A percentile compares a stretch with the other conserved stretches of the same genome.
Evolutionary conservation across 208 protist species (phyloP).

Genomic region (Acanthamoeba healyi): DNA sequence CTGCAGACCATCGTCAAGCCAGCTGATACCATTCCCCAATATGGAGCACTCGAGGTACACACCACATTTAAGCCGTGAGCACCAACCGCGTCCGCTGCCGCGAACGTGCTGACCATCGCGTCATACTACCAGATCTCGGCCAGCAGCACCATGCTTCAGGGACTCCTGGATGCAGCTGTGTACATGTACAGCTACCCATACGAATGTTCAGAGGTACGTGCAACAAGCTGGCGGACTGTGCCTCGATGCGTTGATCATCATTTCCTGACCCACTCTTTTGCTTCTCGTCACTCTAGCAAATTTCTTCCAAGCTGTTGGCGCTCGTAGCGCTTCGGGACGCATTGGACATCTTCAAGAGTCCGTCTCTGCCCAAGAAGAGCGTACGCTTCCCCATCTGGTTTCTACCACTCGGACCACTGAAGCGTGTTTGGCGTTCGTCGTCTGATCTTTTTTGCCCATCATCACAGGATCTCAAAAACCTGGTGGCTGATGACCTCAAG

Average conservation of each 20-base stretch:
- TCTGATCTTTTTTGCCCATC: neutral
- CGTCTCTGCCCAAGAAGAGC: conserved; percentile 27
- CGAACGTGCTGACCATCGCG: too few relatives aligned
- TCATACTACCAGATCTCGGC: conserved; percentile 71
- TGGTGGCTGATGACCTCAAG: conserved; percentile 66
- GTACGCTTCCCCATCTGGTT: neutral
- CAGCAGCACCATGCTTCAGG: conserved; percentile 69
- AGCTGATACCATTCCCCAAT: conserved; percentile 44
- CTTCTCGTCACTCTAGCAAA: neutral
- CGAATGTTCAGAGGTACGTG: conserved; percentile 57
- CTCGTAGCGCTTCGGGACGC: conserved; percentile 53
- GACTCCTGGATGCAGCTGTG: conserved; percentile 24
- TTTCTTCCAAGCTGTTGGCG: conserved; percentile 64
- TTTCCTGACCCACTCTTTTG: neutral
- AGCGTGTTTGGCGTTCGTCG: neutral
- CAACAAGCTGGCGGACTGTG: neutral
- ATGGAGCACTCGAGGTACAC: conserved; percentile 60
- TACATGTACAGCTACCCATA: conserved; percentile 75
- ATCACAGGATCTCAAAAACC: conserved; percentile 54
- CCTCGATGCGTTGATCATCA: neutral
- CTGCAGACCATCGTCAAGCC: conserved; percentile 65
- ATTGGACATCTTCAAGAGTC: conserved; percentile 45
- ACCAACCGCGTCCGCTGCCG: neutral
- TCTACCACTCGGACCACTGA: too few relatives aligned
- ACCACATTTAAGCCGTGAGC: neutral